Base-by-base conservation (phyloP, 345 rosid genomes). In the Zanthoxylum bungeanum region DNA sequence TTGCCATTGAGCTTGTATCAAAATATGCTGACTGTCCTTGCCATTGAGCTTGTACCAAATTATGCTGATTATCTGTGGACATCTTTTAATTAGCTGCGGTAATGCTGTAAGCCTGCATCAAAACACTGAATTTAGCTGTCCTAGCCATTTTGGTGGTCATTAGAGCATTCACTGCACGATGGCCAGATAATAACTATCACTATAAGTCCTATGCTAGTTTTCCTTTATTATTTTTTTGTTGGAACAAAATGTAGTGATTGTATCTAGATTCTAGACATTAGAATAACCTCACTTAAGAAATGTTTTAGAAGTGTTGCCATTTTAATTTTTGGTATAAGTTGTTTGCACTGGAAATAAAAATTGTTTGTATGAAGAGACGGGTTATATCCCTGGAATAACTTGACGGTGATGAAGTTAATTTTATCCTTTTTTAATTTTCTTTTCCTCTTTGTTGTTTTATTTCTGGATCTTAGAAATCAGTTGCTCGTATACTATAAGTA, bases 81-180 rank as follows among this genome's bases (percentile, higher is more conserved):
- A n/a, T n/a, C n/a, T n/a, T n/a, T n/a, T n/a, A n/a, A n/a, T n/a
- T n/a, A n/a, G n/a, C n/a, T n/a, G n/a, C n/a, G n/a, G n/a, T n/a
- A n/a, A n/a, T n/a, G n/a, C n/a, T n/a, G n/a, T n/a, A n/a, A n/a
- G n/a, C n/a, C n/a, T n/a, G n/a, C n/a, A n/a, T n/a, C n/a, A 50
- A 12, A 12, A 11, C 44, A 49, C 60, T 30, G 31, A 67, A 33
- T 51, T 28, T 64, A n/a, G 19, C 34, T 21, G 39, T 22, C 33
- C 60, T 51, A 50, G 42, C n/a, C 27, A 5, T 30, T 49, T 47
- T 46, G 33, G 8, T 31, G 14, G 22, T 28, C 40, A 11, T 17
- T 40, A 66, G 40, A 65, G 17, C n/a, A 50, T 66, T 66, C 30
- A n/a, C 36, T 49, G 44, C 70, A 52, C 36, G 69, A n/a, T 47